These are phyloP conservation scores for Neofusicoccum kwambonambiense DNA, from an alignment of 2,329 filamentous ascomycete genomes.

Conservation along the genomic window DNA sequence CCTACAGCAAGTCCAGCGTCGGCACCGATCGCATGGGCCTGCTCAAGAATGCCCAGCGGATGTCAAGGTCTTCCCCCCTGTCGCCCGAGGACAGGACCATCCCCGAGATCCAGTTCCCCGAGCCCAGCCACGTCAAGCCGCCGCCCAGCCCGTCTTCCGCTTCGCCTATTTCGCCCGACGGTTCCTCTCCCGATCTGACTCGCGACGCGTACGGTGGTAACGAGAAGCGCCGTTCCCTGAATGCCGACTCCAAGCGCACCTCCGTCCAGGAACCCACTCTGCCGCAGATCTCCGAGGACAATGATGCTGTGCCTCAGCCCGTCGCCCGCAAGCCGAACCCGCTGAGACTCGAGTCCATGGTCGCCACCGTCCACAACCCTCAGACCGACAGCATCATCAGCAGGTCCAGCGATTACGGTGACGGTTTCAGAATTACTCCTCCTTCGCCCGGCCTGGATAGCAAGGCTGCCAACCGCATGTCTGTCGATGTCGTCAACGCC, in stretches of 20 bases:
- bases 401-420: slow-evolving; percentile 55
- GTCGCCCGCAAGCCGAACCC: slow-evolving; percentile 17
- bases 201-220: slow-evolving; percentile 21
- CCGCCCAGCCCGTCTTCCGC: slow-evolving; percentile 1
- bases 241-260: slow-evolving; percentile 40
- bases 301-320: not conserved
- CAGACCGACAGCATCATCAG: slow-evolving; percentile 46
- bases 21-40: slow-evolving; percentile 51
- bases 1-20: slow-evolving; percentile 52
- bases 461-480: not conserved
- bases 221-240: slow-evolving; percentile 28
- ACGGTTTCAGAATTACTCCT: slow-evolving; percentile 51
- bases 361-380: slow-evolving; percentile 34
- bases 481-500: not conserved
- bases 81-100: slow-evolving; percentile 31
- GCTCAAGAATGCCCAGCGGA: slow-evolving; percentile 56
- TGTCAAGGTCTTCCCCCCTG: slow-evolving; percentile 49
- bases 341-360: slow-evolving; percentile 34
- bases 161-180: not conserved
- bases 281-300: slow-evolving; percentile 25
- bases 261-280: slow-evolving; percentile 32
- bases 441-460: slow-evolving; percentile 28
- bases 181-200: not conserved
- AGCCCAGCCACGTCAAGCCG: slow-evolving; percentile 23
- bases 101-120: slow-evolving; percentile 36